phyloP scores from a whole-genome alignment of 768 basidiomycete genomes.

The Crepidotus variabilis region DNA sequence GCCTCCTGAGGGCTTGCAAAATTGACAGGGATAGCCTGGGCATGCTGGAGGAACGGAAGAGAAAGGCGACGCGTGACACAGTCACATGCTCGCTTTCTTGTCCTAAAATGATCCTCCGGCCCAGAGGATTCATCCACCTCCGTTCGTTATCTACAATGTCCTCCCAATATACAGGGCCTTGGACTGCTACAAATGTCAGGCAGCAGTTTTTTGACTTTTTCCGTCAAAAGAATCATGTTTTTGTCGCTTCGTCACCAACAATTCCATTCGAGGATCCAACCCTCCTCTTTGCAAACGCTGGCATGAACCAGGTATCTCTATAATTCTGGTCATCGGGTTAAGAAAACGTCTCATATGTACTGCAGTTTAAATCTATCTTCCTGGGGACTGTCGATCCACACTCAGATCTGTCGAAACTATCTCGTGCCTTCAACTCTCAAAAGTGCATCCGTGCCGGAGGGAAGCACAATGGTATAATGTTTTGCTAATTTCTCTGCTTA shows the following conservation, averaged over 20 bases:
- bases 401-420: conserved; percentile 86
- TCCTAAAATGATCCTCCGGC: background rate
- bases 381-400: conserved; percentile 97
- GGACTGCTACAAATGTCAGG: conserved; percentile 82
- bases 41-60: conserved; percentile 9
- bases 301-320: conserved; percentile 80
- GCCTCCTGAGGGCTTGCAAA: conserved; percentile 1
- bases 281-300: conserved; percentile 96
- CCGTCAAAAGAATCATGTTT: conserved; percentile 72
- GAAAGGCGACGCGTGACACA: background rate
- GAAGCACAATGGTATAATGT: conserved; percentile 84
- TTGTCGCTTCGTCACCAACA: conserved; percentile 86
- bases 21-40: conserved; percentile 6
- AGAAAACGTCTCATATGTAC: conserved; percentile 4
- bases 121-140: conserved; percentile 4
- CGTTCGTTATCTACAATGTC: conserved; percentile 31
- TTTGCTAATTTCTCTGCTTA: background rate
- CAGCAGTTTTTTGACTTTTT: conserved; percentile 93
- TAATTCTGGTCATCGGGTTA: background rate
- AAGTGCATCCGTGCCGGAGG: conserved; percentile 99
- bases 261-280: conserved; percentile 99
- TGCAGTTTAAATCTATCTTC: conserved; percentile 92
- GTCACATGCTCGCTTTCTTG: conserved; percentile 3
- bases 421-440: conserved; percentile 93
- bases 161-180: conserved; percentile 42